These are phyloP conservation scores for Hippophae rhamnoides DNA, from an alignment of 306 rosid genomes.

Conservation along the genomic window DNA sequence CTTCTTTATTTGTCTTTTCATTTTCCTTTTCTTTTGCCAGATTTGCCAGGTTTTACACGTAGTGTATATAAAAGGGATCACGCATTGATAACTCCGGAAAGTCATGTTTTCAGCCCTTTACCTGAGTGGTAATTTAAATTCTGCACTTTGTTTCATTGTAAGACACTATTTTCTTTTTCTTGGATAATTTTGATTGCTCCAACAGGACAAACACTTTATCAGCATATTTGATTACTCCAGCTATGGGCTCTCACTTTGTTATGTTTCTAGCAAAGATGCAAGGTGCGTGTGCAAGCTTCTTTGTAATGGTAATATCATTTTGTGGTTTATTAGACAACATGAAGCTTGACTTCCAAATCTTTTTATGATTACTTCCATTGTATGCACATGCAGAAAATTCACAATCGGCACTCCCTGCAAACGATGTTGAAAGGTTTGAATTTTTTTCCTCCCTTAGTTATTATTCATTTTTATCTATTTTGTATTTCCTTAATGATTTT, in stretches of 20 bases:
- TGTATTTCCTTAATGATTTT: not conserved
- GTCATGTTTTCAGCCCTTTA: constrained; percentile 83
- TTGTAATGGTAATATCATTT: not conserved
- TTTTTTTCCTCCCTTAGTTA: not conserved
- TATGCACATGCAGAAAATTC: constrained; percentile 56
- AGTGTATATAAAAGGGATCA: constrained; percentile 76
- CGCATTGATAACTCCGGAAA: constrained; percentile 84
- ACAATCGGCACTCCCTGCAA: constrained; percentile 44
- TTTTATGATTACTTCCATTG: constrained; percentile 15
- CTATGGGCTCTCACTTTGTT: constrained; percentile 71
- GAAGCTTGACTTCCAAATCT: not conserved
- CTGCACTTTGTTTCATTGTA: constrained; percentile 16
- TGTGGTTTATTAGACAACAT: not conserved
- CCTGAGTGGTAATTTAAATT: constrained; percentile 59
- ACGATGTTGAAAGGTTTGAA: constrained; percentile 63
- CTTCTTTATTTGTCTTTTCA: constrained; percentile 16
- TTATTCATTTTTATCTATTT: constrained; percentile 1
- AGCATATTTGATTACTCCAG: constrained; percentile 77
- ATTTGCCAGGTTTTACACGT: constrained; percentile 94
- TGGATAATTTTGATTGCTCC: constrained; percentile 25
- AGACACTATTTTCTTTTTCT: constrained; percentile 16
- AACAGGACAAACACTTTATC: constrained; percentile 61
- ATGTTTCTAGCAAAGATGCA: constrained; percentile 90
- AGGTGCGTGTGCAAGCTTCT: constrained; percentile 37
- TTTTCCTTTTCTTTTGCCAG: constrained; percentile 23